Evolutionary conservation across 768 basidiomycete species (phyloP), one percentile per base, ranked within the genome.

Genomic region (Lactifluus echinatus): DNA sequence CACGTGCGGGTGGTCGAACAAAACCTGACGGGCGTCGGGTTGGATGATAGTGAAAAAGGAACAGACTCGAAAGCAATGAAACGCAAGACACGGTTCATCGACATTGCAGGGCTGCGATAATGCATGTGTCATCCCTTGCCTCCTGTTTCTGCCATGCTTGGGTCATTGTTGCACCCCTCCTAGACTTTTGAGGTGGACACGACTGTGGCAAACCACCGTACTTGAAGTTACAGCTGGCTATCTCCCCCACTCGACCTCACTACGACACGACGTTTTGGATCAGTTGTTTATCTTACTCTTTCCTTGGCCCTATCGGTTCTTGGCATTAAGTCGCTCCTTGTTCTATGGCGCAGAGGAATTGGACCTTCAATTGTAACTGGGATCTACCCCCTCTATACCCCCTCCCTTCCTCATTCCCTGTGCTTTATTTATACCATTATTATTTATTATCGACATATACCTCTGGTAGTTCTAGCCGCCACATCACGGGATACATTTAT

Each of bases 1-100:
- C 93, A 95, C 70, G 87, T 87, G 51, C 58, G 43, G 59, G 69
- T 46, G 51, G 67, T 64, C 58, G 63, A 56, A 49, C 62, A 51
- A 19, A 64, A 63, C 55, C 34, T 63, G 59, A 50, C 65, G 61
- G 65, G 59, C 53, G 47, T 54, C 17, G 51, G 45, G 51, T 58
- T 34, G 51, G 63, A 55, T 21, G 49, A 51, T 56, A 26, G 8
- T 12, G 59, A 53, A 56, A 62, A 55, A 48, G 65, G 59, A 57
- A 63, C 60, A 48, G 62, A 60, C 60, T 69, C 77, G 60, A 77
- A 77, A 65, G 85, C 86, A 62, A 83, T 77, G 76, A 92, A 85
- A 74, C 76, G 91, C 58, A 78, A 83, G 64, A 93, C 91, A 66
- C 75, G 82, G 66, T 89, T 87, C 71, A 90, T 93, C 63, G 88